phyloP scores from a whole-genome alignment of 768 basidiomycete species.

The Lactarius trivialis region DNA sequence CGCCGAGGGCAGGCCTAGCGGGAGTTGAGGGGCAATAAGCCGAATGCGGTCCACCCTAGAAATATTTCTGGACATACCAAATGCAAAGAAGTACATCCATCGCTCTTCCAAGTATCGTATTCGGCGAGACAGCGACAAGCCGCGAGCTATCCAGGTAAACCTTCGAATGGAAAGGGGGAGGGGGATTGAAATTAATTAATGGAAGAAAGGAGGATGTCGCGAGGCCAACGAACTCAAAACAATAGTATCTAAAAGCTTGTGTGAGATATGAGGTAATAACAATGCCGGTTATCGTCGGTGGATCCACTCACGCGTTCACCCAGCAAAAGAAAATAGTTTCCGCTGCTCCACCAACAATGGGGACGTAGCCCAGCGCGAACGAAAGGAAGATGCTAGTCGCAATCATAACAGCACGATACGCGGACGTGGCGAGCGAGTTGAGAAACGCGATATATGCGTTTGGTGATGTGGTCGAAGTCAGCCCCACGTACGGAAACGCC shows the following conservation, averaged over 20 bases:
- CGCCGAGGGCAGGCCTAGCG: conserved; percentile 61
- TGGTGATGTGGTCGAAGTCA: conserved; percentile 42
- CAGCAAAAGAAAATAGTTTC: conserved; percentile 77
- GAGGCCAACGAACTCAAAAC: conserved; percentile 61
- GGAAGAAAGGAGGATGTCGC: not conserved
- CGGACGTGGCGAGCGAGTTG: conserved; percentile 69
- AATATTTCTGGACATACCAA: conserved; percentile 42
- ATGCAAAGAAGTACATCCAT: conserved; percentile 85
- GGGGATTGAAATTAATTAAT: conserved; percentile 7
- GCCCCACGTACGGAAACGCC: conserved; percentile 32
- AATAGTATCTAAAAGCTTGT: conserved; percentile 60
- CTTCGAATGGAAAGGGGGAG: conserved; percentile 31
- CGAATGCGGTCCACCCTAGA: not conserved
- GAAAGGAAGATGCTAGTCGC: conserved; percentile 67
- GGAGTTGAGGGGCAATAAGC: not conserved
- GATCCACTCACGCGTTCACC: conserved; percentile 70
- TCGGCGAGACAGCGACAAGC: conserved; percentile 58
- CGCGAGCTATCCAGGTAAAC: conserved; percentile 74
- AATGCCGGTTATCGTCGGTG: not conserved
- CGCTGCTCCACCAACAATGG: conserved; percentile 51
- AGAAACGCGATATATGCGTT: conserved; percentile 65
- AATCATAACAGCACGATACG: conserved; percentile 78
- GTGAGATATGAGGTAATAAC: conserved; percentile 1
- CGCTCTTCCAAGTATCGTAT: conserved; percentile 77
- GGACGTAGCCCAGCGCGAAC: conserved; percentile 55